Evolutionary conservation across 2,329 filamentous ascomycete species (phyloP).

Genomic region (Lachnellula hyalina): DNA sequence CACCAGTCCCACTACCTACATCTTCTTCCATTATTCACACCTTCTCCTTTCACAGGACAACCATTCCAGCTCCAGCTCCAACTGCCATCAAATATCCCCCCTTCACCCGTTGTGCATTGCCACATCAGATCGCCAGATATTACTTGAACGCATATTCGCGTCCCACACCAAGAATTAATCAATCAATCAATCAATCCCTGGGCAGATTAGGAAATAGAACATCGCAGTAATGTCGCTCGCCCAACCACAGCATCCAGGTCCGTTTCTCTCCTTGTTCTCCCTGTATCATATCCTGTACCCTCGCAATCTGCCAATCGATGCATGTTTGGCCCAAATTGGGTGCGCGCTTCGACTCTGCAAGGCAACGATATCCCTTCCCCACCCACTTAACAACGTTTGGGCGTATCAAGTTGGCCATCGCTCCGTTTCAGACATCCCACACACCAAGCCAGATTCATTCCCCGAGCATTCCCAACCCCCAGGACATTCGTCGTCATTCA

Average conservation of each 20-base stretch:
- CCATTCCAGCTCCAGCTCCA: constrained; percentile 3
- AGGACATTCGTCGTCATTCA: constrained; percentile 15
- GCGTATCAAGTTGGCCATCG: constrained; percentile 29
- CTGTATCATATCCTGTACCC: constrained; percentile 13
- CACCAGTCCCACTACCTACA: neutral
- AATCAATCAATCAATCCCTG: neutral
- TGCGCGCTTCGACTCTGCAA: constrained; percentile 20
- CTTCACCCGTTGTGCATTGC: neutral
- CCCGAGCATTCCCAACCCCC: neutral
- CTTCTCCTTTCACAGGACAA: too few species aligned
- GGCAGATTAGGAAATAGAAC: neutral
- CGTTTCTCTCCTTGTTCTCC: constrained; percentile 10
- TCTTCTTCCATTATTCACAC: neutral
- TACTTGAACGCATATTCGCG: neutral
- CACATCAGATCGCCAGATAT: neutral
- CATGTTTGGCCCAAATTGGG: neutral
- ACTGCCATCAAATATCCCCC: neutral
- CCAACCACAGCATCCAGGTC: constrained; percentile 28
- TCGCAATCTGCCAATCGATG: neutral
- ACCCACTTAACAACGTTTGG: constrained; percentile 26
- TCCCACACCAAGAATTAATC: constrained; percentile 6
- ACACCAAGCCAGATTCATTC: neutral
- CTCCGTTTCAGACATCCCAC: constrained; percentile 25
- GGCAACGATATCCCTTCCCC: constrained; percentile 6
- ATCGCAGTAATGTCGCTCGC: constrained; percentile 27